A percentile compares a stretch with the other conserved stretches of the same genome.
phyloP scores from a whole-genome alignment of 169 alveolate genomes.

The Perkinsus olseni region DNA sequence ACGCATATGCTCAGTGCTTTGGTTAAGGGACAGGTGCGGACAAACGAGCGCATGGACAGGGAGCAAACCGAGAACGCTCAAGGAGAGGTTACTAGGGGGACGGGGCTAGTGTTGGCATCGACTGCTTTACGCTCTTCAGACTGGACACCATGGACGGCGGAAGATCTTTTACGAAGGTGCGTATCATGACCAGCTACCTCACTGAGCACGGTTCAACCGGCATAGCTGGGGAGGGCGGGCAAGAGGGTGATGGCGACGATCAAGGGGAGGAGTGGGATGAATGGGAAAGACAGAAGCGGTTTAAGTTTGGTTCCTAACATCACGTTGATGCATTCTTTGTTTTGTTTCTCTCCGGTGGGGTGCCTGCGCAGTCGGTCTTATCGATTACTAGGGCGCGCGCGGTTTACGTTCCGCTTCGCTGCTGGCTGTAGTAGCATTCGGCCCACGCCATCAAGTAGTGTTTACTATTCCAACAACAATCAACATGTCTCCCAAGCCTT shows the following conservation, averaged over 20 bases:
- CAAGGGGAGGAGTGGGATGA: background rate
- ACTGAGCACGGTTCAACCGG: background rate
- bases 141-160: background rate
- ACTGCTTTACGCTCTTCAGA: background rate
- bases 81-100: no score
- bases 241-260: background rate
- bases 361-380: background rate
- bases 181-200: background rate
- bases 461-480: background rate
- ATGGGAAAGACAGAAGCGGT: background rate
- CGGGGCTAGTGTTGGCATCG: no score
- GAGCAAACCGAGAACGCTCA: background rate
- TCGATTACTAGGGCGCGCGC: background rate
- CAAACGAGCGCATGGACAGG: background rate
- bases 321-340: no score
- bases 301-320: background rate
- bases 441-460: background rate
- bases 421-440: background rate
- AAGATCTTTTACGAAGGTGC: background rate
- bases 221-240: background rate
- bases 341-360: no score
- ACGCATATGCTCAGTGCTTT: background rate
- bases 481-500: conserved; percentile 65
- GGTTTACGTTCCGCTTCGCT: background rate
- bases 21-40: background rate